Evolutionary conservation across 2,329 filamentous ascomycete genomes (phyloP).

Genomic region (Stylonectria norvegica): DNA sequence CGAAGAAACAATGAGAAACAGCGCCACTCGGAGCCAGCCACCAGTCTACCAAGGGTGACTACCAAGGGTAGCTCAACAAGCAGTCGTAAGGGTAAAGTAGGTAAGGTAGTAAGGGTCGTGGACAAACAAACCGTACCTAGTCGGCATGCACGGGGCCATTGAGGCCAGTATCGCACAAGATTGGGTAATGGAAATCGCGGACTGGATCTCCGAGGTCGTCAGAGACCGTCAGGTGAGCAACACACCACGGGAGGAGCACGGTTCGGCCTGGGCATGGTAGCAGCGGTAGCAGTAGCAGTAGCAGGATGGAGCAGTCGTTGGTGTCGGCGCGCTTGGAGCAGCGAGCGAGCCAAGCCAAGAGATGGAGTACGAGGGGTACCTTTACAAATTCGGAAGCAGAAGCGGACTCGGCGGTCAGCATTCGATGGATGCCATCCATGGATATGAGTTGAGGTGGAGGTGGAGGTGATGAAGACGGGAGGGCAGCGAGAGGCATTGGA

Average conservation of each 20-base stretch:
- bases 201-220: slow-evolving; percentile 31
- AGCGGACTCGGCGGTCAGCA: slow-evolving; percentile 5
- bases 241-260: slow-evolving; percentile 22
- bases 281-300: too few relatives aligned
- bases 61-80: too few relatives aligned
- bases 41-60: too few relatives aligned
- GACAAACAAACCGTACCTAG: too few relatives aligned
- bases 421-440: slow-evolving; percentile 3
- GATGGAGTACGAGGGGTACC: too few relatives aligned
- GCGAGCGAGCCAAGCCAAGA: too few relatives aligned
- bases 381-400: too few relatives aligned
- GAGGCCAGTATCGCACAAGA: slow-evolving; percentile 33
- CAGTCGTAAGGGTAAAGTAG: too few relatives aligned
- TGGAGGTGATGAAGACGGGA: slow-evolving; percentile 6
- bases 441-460: slow-evolving; percentile 6
- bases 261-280: slow-evolving; percentile 10
- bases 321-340: too few relatives aligned
- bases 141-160: slow-evolving; percentile 29
- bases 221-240: slow-evolving; percentile 28
- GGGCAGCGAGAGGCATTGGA: neutral
- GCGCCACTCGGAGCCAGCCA: slow-evolving; percentile 1
- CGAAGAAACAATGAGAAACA: neutral
- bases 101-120: too few relatives aligned
- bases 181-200: slow-evolving; percentile 50
- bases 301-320: too few relatives aligned